Evolutionary conservation across 495 filamentous ascomycete genomes (phyloP), one percentile per base, ranked within the genome.

Genomic region (Parmelia sp.): DNA sequence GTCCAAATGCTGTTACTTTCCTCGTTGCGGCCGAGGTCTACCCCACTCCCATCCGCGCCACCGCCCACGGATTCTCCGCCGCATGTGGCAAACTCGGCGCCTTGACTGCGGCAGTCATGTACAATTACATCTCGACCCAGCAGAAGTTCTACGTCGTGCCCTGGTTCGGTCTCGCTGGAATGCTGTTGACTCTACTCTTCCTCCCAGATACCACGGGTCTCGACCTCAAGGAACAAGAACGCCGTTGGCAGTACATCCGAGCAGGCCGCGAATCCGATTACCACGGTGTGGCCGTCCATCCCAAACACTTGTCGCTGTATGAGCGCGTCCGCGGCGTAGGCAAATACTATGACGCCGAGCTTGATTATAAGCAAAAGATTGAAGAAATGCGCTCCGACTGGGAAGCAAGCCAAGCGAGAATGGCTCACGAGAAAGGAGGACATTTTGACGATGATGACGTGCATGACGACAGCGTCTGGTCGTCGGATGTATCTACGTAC

Each of bases 151-250:
- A 90, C 74, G 84, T 96, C 23, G 90, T 95, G 1, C 89, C 91
- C 3, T 96, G 91, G 91, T 96, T 96, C 72, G 91, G 90, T 71
- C 85, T 96, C 7, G 84, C 76, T 9, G 92, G 92, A 69, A 87
- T 90, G 75, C 35, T 95, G 27, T 69, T 95, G 44, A 96, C 91
- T 15, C 82, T 74, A 57, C 61, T 93, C 62, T 96, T 91, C 82
- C 85, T 96, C 4, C 92, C 92, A 4, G 91, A 96, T 71, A 96
- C 92, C 67, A 96, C 92, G 15, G 91, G 92, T 55, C 86, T 96
- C 17, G 91, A 96, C 69, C 84, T 96, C 57, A 93, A 94, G 80
- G 92, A 96, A 75, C 91, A 96, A 76, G 92, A 96, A 75, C 88
- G 91, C 56, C 84, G 91, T 63, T 96, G 90, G 89, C 71, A 79